Evolutionary conservation across 768 basidiomycete species (phyloP), one percentile per base, ranked within the genome.

Genomic region (Lanmaoa rubissima): DNA sequence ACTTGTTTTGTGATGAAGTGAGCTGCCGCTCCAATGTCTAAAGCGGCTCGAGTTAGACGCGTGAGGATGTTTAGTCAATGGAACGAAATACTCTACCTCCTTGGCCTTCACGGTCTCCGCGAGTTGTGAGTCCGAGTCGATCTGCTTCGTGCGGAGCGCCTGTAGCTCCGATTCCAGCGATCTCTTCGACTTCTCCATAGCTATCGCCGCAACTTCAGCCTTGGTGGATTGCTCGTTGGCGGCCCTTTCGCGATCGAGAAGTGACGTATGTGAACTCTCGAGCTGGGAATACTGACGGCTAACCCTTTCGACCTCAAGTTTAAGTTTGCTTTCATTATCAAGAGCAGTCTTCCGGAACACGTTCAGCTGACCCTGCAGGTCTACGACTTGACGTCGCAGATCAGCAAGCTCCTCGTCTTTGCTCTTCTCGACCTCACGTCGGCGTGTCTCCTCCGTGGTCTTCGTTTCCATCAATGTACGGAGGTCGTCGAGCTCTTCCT

Each of bases 401-500:
- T 85, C 79, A 0, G 74, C 70, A 12, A 98, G 83, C 71, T 99
- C 96, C 44, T 83, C 78, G 61, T 98, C 94, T 64, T 87, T 92
- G 72, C 89, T 88, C 71, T 86, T 87, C 69, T 94, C 92, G 1
- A 86, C 92, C 67, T 97, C 91, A 35, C 80, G 82, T 17, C 91
- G 83, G 32, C 87, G 86, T 10, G 83, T 88, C 65, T 94, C 94
- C 69, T 98, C 94, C 26, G 85, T 87, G 0, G 87, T 82, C 70
- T 94, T 97, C 1, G 90, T 89, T 45, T 87, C 86, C 75, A 97
- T 82, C 14, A 90, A 75, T n/a, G 82, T 76, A 8, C 94, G 87
- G 9, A 98, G 78, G 58, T 92, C 88, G 64, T 96, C 94, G 12
- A 97, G 76, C 71, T 97, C 95, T 40, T 79, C 81, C 64, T 92